Evolutionary conservation across 345 rosid genomes (phyloP).

Genomic region (Chamaenerion angustifolium): DNA sequence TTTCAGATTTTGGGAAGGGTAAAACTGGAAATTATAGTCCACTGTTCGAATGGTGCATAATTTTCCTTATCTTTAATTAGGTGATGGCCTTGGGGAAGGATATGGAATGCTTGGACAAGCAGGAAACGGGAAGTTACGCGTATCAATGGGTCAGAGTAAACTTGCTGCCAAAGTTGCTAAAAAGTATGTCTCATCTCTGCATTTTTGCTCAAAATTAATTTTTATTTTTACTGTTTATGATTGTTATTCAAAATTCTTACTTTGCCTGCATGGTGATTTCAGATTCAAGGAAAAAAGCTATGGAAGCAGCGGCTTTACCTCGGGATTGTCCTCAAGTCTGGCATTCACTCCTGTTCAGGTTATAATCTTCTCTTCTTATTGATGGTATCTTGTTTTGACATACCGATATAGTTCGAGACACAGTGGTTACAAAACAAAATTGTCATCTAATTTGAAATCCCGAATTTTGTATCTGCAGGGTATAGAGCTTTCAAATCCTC

Average conservation of each 20-base stretch:
- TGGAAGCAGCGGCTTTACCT: conserved; percentile 82
- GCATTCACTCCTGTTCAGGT: conserved; percentile 98
- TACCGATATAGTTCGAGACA: too few relatives aligned
- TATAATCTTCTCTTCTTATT: conserved; percentile 6
- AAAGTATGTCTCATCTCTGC: conserved; percentile 28
- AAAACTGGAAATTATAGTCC: too few relatives aligned
- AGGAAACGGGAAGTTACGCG: conserved; percentile 94
- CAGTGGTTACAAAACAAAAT: too few relatives aligned
- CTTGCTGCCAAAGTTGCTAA: conserved; percentile 88
- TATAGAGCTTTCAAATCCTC: conserved; percentile 82
- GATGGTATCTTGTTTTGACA: too few relatives aligned
- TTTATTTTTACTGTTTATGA: not conserved
- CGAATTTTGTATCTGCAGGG: conserved; percentile 31
- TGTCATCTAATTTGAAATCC: not conserved
- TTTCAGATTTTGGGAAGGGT: too few relatives aligned
- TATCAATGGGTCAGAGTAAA: conserved; percentile 76
- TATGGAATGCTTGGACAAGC: conserved; percentile 99
- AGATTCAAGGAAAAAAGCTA: conserved; percentile 78
- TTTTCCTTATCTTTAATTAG: conserved; percentile 21
- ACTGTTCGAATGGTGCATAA: too few relatives aligned
- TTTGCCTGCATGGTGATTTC: conserved; percentile 1
- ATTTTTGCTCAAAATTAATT: not conserved
- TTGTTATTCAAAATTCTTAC: not conserved
- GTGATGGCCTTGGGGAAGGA: conserved; percentile 97
- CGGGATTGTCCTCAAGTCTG: conserved; percentile 81